phyloP scores from a whole-genome alignment of 106 monocot species.

The Phalaenopsis aphrodite region DNA sequence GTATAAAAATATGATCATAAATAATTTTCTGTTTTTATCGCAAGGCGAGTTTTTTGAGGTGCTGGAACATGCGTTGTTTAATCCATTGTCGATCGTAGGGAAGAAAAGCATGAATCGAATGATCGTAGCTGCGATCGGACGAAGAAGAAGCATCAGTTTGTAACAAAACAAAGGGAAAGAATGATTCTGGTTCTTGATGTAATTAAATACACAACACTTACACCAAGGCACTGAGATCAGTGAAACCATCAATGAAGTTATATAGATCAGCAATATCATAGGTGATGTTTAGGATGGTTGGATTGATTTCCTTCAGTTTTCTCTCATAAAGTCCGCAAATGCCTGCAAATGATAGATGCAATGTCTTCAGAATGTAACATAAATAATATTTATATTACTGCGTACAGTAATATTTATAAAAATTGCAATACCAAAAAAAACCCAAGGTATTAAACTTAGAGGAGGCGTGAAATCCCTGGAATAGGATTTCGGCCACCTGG shows the following conservation, averaged over 20 bases:
- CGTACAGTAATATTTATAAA: background rate
- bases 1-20: background rate
- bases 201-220: constrained; percentile 13
- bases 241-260: constrained; percentile 65
- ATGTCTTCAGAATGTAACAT: background rate
- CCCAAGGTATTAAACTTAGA: too few species aligned
- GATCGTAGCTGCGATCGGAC: constrained; percentile 39
- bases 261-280: constrained; percentile 77
- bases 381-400: background rate
- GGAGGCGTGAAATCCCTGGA: too few species aligned
- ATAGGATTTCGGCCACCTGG: too few species aligned
- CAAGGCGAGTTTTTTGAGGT: constrained; percentile 45
- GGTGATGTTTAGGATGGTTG: constrained; percentile 43
- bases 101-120: constrained; percentile 53
- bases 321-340: constrained; percentile 68
- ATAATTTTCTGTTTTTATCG: background rate
- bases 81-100: constrained; percentile 68
- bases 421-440: background rate
- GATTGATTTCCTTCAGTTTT: constrained; percentile 71
- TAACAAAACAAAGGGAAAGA: background rate
- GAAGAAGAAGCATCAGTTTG: background rate
- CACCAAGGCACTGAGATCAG: constrained; percentile 66
- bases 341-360: constrained; percentile 20
- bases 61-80: constrained; percentile 49
- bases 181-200: background rate